A percentile compares a stretch with the other conserved stretches of the same genome.
phyloP scores from a whole-genome alignment of 2,329 filamentous ascomycete genomes.

The Arachnopeziza araneosa region DNA sequence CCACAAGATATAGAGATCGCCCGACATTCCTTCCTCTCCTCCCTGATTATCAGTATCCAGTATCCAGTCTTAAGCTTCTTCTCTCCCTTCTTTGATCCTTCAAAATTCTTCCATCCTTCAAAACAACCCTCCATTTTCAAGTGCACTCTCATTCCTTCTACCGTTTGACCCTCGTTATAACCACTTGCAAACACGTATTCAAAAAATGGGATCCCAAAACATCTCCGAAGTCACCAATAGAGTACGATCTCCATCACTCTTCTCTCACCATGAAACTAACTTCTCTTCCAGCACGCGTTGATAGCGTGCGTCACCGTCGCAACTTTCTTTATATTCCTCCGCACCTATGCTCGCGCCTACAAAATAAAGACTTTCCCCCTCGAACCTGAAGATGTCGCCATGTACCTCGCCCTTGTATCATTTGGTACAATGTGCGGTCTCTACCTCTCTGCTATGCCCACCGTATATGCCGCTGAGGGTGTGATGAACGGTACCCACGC shows the following conservation, averaged over 20 bases:
- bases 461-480: constrained; percentile 31
- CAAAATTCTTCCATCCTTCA: neutral
- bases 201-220: constrained; percentile 9
- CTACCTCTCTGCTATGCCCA: constrained; percentile 28
- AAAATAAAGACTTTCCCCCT: constrained; percentile 9
- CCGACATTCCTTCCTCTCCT: too few relatives aligned
- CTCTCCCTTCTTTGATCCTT: neutral
- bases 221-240: constrained; percentile 4
- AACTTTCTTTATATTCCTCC: constrained; percentile 8
- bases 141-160: neutral
- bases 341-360: constrained; percentile 9
- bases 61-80: neutral
- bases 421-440: constrained; percentile 29
- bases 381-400: constrained; percentile 11
- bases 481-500: constrained; percentile 24
- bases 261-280: neutral
- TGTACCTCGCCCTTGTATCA: constrained; percentile 17
- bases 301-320: constrained; percentile 10
- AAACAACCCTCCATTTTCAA: neutral
- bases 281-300: constrained; percentile 8
- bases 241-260: neutral
- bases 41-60: neutral
- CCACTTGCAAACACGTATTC: neutral
- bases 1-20: too few relatives aligned
- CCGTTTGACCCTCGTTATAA: neutral